Conservation (phyloP, 2,329 filamentous ascomycete species). For the Ploettnerulaceae sp. region DNA sequence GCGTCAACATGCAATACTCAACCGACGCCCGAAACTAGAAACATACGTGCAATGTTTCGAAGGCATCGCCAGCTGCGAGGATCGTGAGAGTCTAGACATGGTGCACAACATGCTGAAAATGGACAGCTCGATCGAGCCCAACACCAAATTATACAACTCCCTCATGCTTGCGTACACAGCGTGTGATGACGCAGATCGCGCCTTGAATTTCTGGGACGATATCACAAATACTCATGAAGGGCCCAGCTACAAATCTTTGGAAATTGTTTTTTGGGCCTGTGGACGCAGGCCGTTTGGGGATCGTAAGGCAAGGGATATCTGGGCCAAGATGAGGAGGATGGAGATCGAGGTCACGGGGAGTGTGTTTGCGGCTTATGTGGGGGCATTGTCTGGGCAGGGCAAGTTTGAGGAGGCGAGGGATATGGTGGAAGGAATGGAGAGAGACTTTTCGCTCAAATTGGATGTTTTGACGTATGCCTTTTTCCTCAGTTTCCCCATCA, state of each 20-base stretch:
- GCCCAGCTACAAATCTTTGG: slow-evolving; percentile 74
- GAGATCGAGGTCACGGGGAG: slow-evolving; percentile 71
- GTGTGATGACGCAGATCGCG: slow-evolving; percentile 59
- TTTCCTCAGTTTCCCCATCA: slow-evolving; percentile 3
- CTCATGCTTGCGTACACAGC: slow-evolving; percentile 81
- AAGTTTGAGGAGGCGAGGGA: slow-evolving; percentile 62
- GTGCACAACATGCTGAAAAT: slow-evolving; percentile 94
- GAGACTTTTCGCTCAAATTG: slow-evolving; percentile 61
- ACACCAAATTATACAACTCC: slow-evolving; percentile 73
- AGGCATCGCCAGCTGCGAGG: slow-evolving; percentile 59
- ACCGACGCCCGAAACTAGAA: slow-evolving; percentile 62
- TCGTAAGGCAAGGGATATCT: slow-evolving; percentile 60
- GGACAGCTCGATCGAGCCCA: slow-evolving; percentile 73
- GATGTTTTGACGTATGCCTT: slow-evolving; percentile 67
- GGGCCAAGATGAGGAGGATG: slow-evolving; percentile 65
- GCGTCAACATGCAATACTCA: slow-evolving; percentile 65
- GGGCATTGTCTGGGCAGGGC: slow-evolving; percentile 68
- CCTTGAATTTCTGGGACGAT: slow-evolving; percentile 76
- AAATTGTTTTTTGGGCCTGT: slow-evolving; percentile 75
- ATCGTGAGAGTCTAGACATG: slow-evolving; percentile 62
- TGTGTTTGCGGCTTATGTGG: slow-evolving; percentile 73
- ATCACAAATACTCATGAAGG: slow-evolving; percentile 83
- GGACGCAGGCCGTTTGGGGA: slow-evolving; percentile 57
- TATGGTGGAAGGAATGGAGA: slow-evolving; percentile 62
- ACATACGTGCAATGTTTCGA: slow-evolving; percentile 77